phyloP scores from a whole-genome alignment of 208 protist genomes.

The Acanthamoeba royreba region DNA sequence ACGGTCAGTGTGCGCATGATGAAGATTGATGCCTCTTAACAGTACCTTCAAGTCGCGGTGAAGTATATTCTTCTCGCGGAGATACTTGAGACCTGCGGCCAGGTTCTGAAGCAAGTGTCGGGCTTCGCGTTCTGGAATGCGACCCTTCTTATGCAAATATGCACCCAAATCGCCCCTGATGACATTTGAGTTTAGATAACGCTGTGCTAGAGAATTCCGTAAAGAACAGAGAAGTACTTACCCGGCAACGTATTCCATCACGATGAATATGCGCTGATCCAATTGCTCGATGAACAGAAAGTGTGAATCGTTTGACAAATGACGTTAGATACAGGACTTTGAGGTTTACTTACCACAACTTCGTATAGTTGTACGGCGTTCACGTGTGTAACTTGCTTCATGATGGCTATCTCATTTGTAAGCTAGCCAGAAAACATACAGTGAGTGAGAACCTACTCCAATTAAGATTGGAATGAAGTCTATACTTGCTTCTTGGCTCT shows the following conservation, averaged over 20 bases:
- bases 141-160: not conserved
- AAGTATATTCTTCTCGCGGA: conserved; percentile 22
- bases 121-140: not conserved
- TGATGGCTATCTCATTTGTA: conserved; percentile 29
- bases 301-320: too few species aligned
- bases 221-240: too few species aligned
- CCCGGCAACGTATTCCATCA: not conserved
- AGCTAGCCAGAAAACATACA: too few species aligned
- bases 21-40: too few species aligned
- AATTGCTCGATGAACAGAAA: not conserved
- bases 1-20: too few species aligned
- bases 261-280: not conserved
- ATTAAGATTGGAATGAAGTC: too few species aligned
- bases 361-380: not conserved
- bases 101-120: not conserved
- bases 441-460: too few species aligned
- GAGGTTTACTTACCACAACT: conserved; percentile 4
- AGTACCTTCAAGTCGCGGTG: conserved; percentile 6
- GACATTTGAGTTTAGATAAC: too few species aligned
- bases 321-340: too few species aligned
- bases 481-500: not conserved
- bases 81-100: not conserved
- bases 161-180: not conserved
- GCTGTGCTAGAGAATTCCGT: too few species aligned
- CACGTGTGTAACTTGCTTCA: conserved; percentile 15